Evolutionary conservation across 805 yeast species (phyloP).

Genomic region (Metschnikowia gelsemii): DNA sequence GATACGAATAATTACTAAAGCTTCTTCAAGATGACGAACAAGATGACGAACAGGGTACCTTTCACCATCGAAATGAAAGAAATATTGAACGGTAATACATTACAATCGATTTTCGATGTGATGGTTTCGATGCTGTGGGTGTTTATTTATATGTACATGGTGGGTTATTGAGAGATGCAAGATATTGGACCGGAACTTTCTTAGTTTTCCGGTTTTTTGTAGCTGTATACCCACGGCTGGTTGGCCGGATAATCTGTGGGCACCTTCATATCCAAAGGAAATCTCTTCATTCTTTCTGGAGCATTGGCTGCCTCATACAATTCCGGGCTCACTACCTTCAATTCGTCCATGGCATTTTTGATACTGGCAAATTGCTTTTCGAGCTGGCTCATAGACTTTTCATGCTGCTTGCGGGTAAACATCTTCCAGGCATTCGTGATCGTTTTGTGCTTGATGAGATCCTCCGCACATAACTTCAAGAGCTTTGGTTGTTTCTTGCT

Average conservation of each 20-base stretch:
- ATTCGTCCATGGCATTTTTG: slow-evolving; percentile 68
- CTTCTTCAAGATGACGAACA: too few relatives aligned
- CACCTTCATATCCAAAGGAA: slow-evolving; percentile 79
- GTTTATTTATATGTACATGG: slow-evolving; percentile 14
- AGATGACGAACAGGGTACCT: too few relatives aligned
- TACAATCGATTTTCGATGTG: too few relatives aligned
- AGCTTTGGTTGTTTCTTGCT: slow-evolving; percentile 84
- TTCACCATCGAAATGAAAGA: too few relatives aligned
- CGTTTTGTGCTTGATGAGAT: slow-evolving; percentile 78
- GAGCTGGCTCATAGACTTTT: slow-evolving; percentile 40
- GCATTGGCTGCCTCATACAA: slow-evolving; percentile 64
- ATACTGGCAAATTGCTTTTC: slow-evolving; percentile 65
- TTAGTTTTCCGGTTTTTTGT: slow-evolving; percentile 8
- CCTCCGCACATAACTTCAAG: slow-evolving; percentile 74
- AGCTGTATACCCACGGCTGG: slow-evolving; percentile 69
- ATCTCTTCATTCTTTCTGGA: slow-evolving; percentile 56
- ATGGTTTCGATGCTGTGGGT: slow-evolving; percentile 2
- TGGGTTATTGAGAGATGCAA: not conserved
- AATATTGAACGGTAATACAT: too few relatives aligned
- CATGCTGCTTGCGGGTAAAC: slow-evolving; percentile 52
- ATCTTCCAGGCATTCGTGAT: slow-evolving; percentile 81
- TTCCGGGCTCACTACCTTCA: slow-evolving; percentile 50
- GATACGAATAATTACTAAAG: not conserved
- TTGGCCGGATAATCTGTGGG: slow-evolving; percentile 91
- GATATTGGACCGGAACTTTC: not conserved